These are phyloP conservation scores for Aciculosporium take DNA, from an alignment of 2,329 filamentous ascomycete species.

Conservation along the genomic window DNA sequence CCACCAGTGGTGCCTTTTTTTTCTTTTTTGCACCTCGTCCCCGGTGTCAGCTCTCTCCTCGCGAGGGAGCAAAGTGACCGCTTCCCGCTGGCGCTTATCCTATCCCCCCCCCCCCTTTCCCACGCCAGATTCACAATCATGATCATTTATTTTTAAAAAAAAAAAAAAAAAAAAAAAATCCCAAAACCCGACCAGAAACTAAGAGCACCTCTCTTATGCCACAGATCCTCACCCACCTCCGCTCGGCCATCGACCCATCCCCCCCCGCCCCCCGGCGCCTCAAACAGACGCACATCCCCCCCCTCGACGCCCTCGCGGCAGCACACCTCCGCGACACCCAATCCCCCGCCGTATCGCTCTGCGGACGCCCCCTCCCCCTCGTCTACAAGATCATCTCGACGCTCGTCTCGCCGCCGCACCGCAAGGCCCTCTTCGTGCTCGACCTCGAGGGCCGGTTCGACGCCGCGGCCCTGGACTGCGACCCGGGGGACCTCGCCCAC, in stretches of 20 bases:
- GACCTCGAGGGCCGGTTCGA: constrained; percentile 44
- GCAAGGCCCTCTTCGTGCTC: constrained; percentile 37
- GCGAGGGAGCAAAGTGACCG: no score
- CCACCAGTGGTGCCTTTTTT: no score
- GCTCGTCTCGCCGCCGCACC: constrained; percentile 32
- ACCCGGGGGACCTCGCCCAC: constrained; percentile 28
- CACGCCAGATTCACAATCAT: no score
- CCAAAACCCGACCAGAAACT: no score
- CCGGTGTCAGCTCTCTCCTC: no score
- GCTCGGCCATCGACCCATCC: not conserved
- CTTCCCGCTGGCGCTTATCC: no score
- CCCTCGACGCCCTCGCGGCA: constrained; percentile 31
- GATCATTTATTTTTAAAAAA: no score
- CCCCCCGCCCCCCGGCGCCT: constrained; percentile 2
- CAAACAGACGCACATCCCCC: constrained; percentile 26
- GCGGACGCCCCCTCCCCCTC: constrained; percentile 38
- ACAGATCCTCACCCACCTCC: constrained; percentile 7
- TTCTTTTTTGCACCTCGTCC: no score
- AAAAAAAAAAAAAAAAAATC: no score
- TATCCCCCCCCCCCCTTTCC: no score
- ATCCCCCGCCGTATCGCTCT: constrained; percentile 32
- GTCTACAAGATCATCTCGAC: constrained; percentile 40
- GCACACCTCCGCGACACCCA: constrained; percentile 35
- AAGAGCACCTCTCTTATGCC: not conserved
- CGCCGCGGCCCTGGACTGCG: constrained; percentile 28